Evolutionary conservation across 2,329 filamentous ascomycete species (phyloP).

Genomic region (Pseudogymnoascus sp.): DNA sequence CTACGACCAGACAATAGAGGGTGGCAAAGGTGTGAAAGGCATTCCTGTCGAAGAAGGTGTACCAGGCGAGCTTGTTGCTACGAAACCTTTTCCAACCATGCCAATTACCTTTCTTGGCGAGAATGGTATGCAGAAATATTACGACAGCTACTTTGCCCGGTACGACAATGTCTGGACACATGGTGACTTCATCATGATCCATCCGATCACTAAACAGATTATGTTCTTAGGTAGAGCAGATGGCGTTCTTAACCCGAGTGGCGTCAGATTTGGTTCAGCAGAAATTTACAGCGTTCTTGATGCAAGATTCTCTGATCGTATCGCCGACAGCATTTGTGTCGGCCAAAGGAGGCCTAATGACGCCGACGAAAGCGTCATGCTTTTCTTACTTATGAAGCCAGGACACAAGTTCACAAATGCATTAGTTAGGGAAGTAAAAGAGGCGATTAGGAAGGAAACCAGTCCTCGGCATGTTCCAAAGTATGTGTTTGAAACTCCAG

Average conservation of each 20-base stretch:
- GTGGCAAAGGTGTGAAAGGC: too few species aligned
- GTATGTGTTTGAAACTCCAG: not conserved
- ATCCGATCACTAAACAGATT: conserved; percentile 57
- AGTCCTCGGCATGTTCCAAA: not conserved
- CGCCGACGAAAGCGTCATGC: conserved; percentile 47
- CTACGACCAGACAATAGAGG: too few species aligned
- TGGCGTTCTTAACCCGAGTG: conserved; percentile 71
- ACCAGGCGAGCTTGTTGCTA: too few species aligned
- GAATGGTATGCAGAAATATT: too few species aligned
- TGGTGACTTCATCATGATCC: conserved; percentile 67
- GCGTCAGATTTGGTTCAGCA: conserved; percentile 69
- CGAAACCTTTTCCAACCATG: too few species aligned
- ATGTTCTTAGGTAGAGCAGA: conserved; percentile 64
- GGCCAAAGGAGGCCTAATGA: conserved; percentile 61
- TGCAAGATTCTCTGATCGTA: conserved; percentile 43
- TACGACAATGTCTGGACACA: conserved; percentile 70
- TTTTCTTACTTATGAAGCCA: conserved; percentile 52
- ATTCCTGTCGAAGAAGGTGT: too few species aligned
- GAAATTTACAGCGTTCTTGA: conserved; percentile 74
- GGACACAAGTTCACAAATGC: conserved; percentile 43
- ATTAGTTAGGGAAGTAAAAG: conserved; percentile 52
- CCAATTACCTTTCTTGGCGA: too few species aligned
- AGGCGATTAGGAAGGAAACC: conserved; percentile 39
- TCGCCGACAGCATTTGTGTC: conserved; percentile 63
- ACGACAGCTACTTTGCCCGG: not conserved